A percentile compares a stretch with the other conserved stretches of the same genome.
These are phyloP conservation scores for Diaporthe eres DNA, from an alignment of 2,329 filamentous ascomycete species.

Conservation along the genomic window DNA sequence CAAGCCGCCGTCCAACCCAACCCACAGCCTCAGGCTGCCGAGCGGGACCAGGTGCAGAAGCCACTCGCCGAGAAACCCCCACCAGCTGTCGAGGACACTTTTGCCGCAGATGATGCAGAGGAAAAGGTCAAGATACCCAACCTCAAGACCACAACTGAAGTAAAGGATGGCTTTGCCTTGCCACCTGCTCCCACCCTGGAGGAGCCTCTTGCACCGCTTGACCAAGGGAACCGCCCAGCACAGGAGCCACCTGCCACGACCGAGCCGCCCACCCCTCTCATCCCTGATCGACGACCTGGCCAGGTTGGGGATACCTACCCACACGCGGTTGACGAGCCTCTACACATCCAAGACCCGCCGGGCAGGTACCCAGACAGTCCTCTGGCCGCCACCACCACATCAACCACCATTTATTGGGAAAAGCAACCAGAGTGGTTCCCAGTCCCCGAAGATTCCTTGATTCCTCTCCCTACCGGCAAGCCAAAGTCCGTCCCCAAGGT, in stretches of 20 bases:
- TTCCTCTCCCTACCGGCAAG: conserved; percentile 79
- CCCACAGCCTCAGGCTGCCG: conserved; percentile 12
- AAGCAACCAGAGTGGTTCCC: conserved; percentile 85
- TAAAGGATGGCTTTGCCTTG: conserved; percentile 46
- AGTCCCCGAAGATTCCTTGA: conserved; percentile 77
- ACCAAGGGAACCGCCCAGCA: conserved; percentile 42
- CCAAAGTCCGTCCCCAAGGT: conserved; percentile 81
- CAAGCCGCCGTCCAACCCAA: conserved; percentile 30
- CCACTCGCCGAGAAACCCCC: conserved; percentile 12
- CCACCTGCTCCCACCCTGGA: conserved; percentile 44
- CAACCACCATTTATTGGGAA: conserved; percentile 75
- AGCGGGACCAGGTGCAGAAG: conserved; percentile 15
- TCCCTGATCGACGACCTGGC: conserved; percentile 50
- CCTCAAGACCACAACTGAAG: conserved; percentile 48
- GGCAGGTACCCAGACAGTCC: conserved; percentile 45
- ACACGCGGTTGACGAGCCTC: conserved; percentile 43
- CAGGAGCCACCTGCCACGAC: conserved; percentile 47
- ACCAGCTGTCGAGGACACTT: conserved; percentile 24
- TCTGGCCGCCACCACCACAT: conserved; percentile 40
- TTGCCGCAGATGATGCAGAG: not conserved
- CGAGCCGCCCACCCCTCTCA: conserved; percentile 45
- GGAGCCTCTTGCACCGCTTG: not conserved
- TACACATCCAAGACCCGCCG: conserved; percentile 45
- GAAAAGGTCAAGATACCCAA: conserved; percentile 47
- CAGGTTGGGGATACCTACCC: conserved; percentile 43